These are phyloP conservation scores for Phytophthora crassamura DNA, from an alignment of 352 stramenopile species.

Conservation along the genomic window DNA sequence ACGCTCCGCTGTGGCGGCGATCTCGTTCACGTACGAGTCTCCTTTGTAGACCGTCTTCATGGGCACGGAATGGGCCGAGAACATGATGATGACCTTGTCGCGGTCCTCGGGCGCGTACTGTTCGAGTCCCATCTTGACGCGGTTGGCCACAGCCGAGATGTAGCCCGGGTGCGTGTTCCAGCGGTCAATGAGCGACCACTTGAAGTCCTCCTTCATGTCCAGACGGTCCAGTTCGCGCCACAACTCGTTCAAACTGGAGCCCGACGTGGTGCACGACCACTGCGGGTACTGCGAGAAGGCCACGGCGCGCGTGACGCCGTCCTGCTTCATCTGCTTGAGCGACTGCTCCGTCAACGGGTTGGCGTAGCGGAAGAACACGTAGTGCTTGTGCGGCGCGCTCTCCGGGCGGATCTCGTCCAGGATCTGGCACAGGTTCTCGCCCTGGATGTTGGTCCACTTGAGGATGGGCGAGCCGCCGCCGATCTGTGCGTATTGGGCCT, in stretches of 20 bases:
- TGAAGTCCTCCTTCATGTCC: slow-evolving; percentile 87
- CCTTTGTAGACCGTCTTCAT: slow-evolving; percentile 92
- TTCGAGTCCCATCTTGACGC: slow-evolving; percentile 93
- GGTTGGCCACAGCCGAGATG: slow-evolving; percentile 91
- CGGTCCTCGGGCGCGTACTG: slow-evolving; percentile 91
- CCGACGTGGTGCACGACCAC: slow-evolving; percentile 98
- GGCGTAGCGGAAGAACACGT: slow-evolving; percentile 99
- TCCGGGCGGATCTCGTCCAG: slow-evolving; percentile 90
- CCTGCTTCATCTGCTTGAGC: slow-evolving; percentile 95
- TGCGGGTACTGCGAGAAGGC: slow-evolving; percentile 98
- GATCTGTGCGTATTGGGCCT: slow-evolving; percentile 96
- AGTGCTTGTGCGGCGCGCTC: slow-evolving; percentile 93
- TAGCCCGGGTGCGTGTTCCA: slow-evolving; percentile 98
- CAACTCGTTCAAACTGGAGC: slow-evolving; percentile 94
- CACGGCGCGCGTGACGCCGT: slow-evolving; percentile 96
- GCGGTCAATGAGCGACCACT: slow-evolving; percentile 87
- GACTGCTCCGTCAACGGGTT: slow-evolving; percentile 97
- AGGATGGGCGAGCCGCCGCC: slow-evolving; percentile 98
- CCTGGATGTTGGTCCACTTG: slow-evolving; percentile 97
- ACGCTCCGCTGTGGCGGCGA: slow-evolving; percentile 71
- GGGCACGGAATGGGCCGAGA: slow-evolving; percentile 90
- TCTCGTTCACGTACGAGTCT: slow-evolving; percentile 90
- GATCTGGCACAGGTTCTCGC: slow-evolving; percentile 89
- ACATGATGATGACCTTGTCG: slow-evolving; percentile 92
- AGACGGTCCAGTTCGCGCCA: slow-evolving; percentile 87